A percentile compares a stretch with the other conserved stretches of the same genome.
These are phyloP conservation scores for Suillus weaverae DNA, from an alignment of 768 basidiomycete genomes.

Conservation along the genomic window DNA sequence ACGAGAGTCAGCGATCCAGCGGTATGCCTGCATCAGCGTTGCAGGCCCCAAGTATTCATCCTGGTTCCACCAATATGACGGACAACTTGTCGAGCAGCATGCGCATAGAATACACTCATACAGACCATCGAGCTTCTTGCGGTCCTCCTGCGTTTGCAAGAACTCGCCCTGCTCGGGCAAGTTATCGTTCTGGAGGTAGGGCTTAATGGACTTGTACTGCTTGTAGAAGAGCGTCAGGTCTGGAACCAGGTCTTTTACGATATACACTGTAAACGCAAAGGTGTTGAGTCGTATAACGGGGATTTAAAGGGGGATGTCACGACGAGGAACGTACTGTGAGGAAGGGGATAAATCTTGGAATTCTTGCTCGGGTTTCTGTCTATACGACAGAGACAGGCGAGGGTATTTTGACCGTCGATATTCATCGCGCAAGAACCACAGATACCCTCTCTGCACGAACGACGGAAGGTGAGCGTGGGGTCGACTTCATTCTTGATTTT, in stretches of 20 bases:
- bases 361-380: constrained; percentile 72
- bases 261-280: constrained; percentile 68
- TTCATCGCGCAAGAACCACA: constrained; percentile 99
- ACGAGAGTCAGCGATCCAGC: constrained; percentile 97
- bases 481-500: constrained; percentile 99
- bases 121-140: constrained; percentile 93
- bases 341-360: constrained; percentile 93
- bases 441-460: constrained; percentile 92
- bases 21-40: constrained; percentile 93
- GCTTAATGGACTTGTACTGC: constrained; percentile 99
- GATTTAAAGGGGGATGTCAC: not conserved
- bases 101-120: constrained; percentile 98
- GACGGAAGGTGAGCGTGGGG: constrained; percentile 94
- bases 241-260: constrained; percentile 97
- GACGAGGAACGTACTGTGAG: constrained; percentile 73
- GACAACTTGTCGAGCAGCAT: constrained; percentile 97
- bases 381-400: constrained; percentile 95
- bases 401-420: constrained; percentile 96
- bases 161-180: constrained; percentile 83
- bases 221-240: constrained; percentile 94
- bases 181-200: constrained; percentile 92
- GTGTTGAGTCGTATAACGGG: not conserved
- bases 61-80: constrained; percentile 99
- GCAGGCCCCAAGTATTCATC: constrained; percentile 98
- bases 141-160: constrained; percentile 88